Base-by-base conservation (phyloP, 2,329 filamentous ascomycete genomes). In the Ceratocystis variospora region DNA sequence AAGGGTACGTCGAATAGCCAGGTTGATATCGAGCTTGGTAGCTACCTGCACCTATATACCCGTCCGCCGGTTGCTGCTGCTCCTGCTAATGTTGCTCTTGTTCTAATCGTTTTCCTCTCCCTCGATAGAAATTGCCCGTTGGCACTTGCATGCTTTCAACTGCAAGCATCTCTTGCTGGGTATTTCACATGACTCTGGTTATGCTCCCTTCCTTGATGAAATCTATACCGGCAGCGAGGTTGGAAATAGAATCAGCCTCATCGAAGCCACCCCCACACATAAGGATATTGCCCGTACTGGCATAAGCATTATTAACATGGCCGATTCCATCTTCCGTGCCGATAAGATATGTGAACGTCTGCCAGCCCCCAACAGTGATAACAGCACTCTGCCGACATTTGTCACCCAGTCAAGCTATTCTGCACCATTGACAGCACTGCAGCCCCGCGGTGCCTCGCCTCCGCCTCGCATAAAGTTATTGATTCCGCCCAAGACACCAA, bases 111-210 rank as follows among this genome's bases (percentile, higher is more conserved):
- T 53, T 65, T 70, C 64, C 71, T 33, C 31, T 0, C 68, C 70
- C 31, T 25, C 0, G 8, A 12, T 68, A 83, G 81, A 83, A 72
- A 76, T 73, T 22, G 76, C 81, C 7, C 75, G 77, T 61, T 86
- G 82, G 79, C 79, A 87, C 72, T 74, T 87, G 61, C 76, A 78
- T 69, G 85, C 86, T 68, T 74, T 78, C 69, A 85, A 84, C 71
- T 87, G 84, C 76, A 83, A 80, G 71, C 80, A 84, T 70, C 77
- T 87, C 61, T 73, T 86, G 44, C 75, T 87, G 45, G 85, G 84
- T 59, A 78, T 86, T 63, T 85, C 83, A 1, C 83, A 86, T 70
- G 83, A 87, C 71, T 77, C 81, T 31, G 79, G 79, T 6, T 87
- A 86, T 70, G 81, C 81, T 3, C 79, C 83, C 7, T 83, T 86